Evolutionary conservation across 1,284 basidiomycete genomes (phyloP), one percentile per base, ranked within the genome.

Genomic region (Puccinia horiana): DNA sequence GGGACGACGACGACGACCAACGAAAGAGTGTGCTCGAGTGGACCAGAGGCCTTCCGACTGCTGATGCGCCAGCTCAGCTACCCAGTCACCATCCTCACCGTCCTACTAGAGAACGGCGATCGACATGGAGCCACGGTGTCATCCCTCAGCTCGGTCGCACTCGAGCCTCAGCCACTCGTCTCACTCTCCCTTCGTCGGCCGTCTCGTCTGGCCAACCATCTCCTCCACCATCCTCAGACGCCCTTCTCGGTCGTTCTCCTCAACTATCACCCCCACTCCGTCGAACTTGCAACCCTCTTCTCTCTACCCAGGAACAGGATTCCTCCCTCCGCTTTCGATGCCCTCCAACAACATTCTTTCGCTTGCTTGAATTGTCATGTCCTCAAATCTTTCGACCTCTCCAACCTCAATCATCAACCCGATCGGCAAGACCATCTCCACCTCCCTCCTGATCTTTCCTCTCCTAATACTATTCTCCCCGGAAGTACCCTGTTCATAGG

Each of bases 151-250:
- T 94, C 94, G n/a, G 91, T 96, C 84, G 91, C 94, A 0, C 90
- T 97, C 88, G 91, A 94, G 84, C 95, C 95, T 1, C 88, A 92
- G 84, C 94, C 95, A 0, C 90, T 96, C 82, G 90, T 97, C 84
- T 90, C 94, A 0, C 96, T 96, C 87, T 92, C 94, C 16, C 89
- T 96, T 18, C 91, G 94, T 42, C 89, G 94, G n/a, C 95, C 95
- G 2, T 95, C 94, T 0, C 90, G 93, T 11, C 92, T 96, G 90
- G 93, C 93, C 26, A 23, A 20, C 77, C 49, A 49, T 54, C 61
- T 65, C 40, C n/a, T 42, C 56, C n/a, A 3, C 11, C 14, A 47
- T 12, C 37, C 52, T 16, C 56, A 32, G 14, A 23, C 23, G 16
- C 37, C 40, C n/a, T 81, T 75, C 40, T 14, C 29, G 14, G 29